Percentiles rank a stretch among this genome's conserved stretches.
Evolutionary conservation across 23 red algal species (phyloP).

Genomic region (Pyropia haitanensis): DNA sequence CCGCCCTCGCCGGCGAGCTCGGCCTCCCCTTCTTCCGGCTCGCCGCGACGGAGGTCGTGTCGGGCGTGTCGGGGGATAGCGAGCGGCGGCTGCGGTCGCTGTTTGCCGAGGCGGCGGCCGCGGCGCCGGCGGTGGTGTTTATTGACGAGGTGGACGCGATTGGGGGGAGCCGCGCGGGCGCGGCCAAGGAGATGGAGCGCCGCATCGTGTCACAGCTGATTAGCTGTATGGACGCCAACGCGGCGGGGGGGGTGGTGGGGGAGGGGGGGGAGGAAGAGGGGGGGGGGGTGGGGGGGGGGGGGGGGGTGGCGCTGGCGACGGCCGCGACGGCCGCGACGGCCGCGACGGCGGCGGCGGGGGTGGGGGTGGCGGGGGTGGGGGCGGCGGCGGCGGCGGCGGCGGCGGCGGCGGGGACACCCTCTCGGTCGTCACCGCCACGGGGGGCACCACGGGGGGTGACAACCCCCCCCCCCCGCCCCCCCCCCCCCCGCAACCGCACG

Average conservation of each 20-base stretch:
- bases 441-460: no score
- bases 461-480: no score
- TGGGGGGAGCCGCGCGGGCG: conserved; percentile 37
- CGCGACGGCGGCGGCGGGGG: no score
- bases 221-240: conserved; percentile 65
- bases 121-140: conserved; percentile 80
- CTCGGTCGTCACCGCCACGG: no score
- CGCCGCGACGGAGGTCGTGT: conserved; percentile 75
- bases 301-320: no score
- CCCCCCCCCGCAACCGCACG: not conserved
- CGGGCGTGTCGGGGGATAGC: conserved; percentile 79
- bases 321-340: no score
- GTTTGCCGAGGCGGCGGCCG: conserved; percentile 49
- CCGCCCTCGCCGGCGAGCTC: conserved; percentile 89
- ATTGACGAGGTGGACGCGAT: conserved; percentile 96
- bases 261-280: no score
- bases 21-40: conserved; percentile 70
- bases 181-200: conserved; percentile 74
- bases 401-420: no score
- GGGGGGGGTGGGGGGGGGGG: no score
- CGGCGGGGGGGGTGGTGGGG: not conserved
- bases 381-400: no score
- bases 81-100: conserved; percentile 55
- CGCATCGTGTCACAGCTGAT: conserved; percentile 77
- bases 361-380: no score